Conservation (phyloP, 768 basidiomycete genomes). For the Amanita muscaria region DNA sequence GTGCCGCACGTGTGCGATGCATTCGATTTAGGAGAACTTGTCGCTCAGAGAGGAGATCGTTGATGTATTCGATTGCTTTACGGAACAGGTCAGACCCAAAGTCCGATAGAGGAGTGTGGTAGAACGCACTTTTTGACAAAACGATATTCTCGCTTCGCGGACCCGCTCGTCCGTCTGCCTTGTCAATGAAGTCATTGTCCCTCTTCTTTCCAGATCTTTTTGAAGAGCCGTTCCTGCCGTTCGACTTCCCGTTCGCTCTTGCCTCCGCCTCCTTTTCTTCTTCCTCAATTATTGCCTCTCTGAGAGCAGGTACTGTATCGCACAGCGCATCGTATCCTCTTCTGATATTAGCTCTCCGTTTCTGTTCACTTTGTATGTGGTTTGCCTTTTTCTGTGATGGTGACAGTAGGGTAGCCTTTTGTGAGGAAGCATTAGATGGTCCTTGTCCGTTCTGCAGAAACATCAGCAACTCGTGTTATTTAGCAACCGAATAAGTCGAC, state of each 20-base stretch:
- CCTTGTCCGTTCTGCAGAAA: not conserved
- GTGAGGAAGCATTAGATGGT: conserved; percentile 8
- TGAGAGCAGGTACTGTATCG: conserved; percentile 70
- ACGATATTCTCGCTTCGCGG: conserved; percentile 90
- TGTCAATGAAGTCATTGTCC: conserved; percentile 44
- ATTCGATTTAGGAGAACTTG: conserved; percentile 49
- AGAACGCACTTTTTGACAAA: conserved; percentile 71
- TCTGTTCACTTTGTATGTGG: conserved; percentile 92
- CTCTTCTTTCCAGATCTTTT: conserved; percentile 21
- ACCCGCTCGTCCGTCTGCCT: conserved; percentile 76
- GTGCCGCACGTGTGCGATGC: conserved; percentile 43
- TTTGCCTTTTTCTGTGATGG: conserved; percentile 88
- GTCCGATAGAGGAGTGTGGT: not conserved
- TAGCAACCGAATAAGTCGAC: too few relatives aligned
- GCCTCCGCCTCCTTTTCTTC: conserved; percentile 40
- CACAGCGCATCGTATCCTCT: conserved; percentile 85
- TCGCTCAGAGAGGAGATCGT: conserved; percentile 53
- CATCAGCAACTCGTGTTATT: not conserved
- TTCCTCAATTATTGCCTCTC: conserved; percentile 73
- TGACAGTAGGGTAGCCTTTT: conserved; percentile 51
- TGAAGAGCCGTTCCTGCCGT: conserved; percentile 27
- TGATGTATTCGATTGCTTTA: conserved; percentile 81
- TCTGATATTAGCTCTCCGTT: conserved; percentile 85
- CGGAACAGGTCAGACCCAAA: conserved; percentile 1
- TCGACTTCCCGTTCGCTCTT: conserved; percentile 18